Evolutionary conservation across 257 asterid genomes (phyloP).

Genomic region (Nicotiana paniculata): DNA sequence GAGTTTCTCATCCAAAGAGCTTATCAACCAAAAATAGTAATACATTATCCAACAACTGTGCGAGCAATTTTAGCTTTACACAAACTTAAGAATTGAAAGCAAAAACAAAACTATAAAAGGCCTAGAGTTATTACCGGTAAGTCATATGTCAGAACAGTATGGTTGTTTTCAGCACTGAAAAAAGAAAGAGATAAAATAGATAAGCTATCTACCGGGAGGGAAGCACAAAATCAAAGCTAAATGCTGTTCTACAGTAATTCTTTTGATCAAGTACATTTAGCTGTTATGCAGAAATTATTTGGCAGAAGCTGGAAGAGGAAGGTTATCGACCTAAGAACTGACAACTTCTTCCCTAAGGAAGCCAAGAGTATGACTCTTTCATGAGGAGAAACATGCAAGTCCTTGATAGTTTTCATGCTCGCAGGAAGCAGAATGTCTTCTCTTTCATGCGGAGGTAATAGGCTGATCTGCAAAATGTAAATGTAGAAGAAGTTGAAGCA

Average conservation of each 20-base stretch:
- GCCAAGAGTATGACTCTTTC: conserved; percentile 69
- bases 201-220: conserved; percentile 16
- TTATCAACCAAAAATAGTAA: not conserved
- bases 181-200: conserved; percentile 4
- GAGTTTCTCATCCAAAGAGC: not conserved
- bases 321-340: conserved; percentile 57
- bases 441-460: conserved; percentile 45
- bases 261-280: not conserved
- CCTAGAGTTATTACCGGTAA: conserved; percentile 62
- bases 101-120: not conserved
- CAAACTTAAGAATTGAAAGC: not conserved
- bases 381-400: conserved; percentile 70
- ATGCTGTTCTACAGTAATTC: not conserved
- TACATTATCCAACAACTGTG: not conserved
- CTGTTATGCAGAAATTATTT: not conserved
- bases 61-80: not conserved
- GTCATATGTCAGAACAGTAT: conserved; percentile 55
- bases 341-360: conserved; percentile 75
- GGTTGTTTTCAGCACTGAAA: conserved; percentile 83
- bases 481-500: not conserved
- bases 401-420: conserved; percentile 62
- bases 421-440: conserved; percentile 65
- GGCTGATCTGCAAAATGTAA: conserved; percentile 53
- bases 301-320: conserved; percentile 7
- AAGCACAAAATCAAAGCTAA: conserved; percentile 10